Base-by-base conservation (phyloP, 2,329 filamentous ascomycete genomes). In the Exserohilum turcica region DNA sequence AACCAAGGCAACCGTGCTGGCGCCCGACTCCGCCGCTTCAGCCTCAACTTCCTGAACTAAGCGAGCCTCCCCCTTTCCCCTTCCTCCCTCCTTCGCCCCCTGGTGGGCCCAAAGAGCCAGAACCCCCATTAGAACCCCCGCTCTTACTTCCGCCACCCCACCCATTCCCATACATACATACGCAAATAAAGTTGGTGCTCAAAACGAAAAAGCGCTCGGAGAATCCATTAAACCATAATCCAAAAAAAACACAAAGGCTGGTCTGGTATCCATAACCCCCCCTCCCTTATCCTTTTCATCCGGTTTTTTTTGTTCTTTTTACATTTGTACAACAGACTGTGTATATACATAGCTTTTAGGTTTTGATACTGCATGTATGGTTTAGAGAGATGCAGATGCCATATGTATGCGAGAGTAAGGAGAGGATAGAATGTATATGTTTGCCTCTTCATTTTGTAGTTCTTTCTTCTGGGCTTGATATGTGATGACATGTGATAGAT, bases 41-140 rank as follows among this genome's bases (percentile, higher is more conserved):
- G 36, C 48, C 39, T 38, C 51, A 53, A 39, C 38, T 54, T 54
- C 16, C 19, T 54, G 13, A 44, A 29, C 44, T 54, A 50, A 40
- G 5, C 18, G 18, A n/a, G n/a, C 7, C 31, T 24, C 19, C 6
- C 9, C 18, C 12, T 10, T 12, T 12, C 10, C 6, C 5, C 13
- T 24, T 24, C 7, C 7, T 7, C 21, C 21, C 21, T 5, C 21
- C 21, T 5, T 7, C 21, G 21, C 21, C 21, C 7, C 21, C 21
- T 24, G 4, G 7, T 7, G 4, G 4, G 7, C 21, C 21, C 21
- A 24, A 7, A 5, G 4, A 24, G 4, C 21, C 21, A 24, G 21
- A 7, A 24, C 21, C 21, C 21, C 21, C n/a, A n/a, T n/a, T n/a
- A n/a, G n/a, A n/a, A n/a, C n/a, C n/a, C n/a, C n/a, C n/a, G n/a